Evolutionary conservation across 208 protist genomes (phyloP).

Genomic region (Plasmodiophora brassicae): DNA sequence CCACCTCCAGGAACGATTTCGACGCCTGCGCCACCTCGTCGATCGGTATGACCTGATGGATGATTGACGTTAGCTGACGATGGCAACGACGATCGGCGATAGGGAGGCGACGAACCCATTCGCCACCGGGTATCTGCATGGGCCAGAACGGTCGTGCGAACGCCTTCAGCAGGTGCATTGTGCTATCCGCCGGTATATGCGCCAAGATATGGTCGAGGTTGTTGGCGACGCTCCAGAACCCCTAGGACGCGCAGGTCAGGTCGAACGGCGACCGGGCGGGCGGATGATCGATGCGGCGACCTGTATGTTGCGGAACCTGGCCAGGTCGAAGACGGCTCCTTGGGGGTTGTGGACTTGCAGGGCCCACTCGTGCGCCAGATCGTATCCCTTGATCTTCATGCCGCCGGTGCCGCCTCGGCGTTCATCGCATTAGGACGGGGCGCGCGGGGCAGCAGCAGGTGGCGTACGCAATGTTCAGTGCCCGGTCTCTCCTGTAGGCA

Average conservation of each 20-base stretch:
- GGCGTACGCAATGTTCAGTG: too few species aligned
- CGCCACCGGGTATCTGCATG: background rate
- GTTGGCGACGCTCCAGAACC: background rate
- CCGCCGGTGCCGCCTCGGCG: background rate
- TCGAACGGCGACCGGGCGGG: too few species aligned
- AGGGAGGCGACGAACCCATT: background rate
- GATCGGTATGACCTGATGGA: background rate
- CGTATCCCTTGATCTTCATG: background rate
- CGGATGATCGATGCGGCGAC: background rate
- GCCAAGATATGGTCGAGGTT: background rate
- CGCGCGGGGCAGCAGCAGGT: too few species aligned
- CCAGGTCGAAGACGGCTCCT: background rate
- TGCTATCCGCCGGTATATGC: background rate
- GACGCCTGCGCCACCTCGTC: background rate
- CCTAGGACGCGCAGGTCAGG: background rate
- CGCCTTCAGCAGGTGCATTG: background rate
- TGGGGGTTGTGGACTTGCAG: background rate
- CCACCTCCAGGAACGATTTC: background rate
- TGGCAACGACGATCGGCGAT: too few species aligned
- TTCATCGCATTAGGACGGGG: too few species aligned
- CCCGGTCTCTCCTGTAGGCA: too few species aligned
- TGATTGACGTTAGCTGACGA: background rate
- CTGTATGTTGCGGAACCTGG: background rate
- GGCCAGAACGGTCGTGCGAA: background rate
- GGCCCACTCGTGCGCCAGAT: constrained; percentile 10